phyloP scores from a whole-genome alignment of 2,329 filamentous ascomycete genomes.

The Teratosphaeria nubilosa region DNA sequence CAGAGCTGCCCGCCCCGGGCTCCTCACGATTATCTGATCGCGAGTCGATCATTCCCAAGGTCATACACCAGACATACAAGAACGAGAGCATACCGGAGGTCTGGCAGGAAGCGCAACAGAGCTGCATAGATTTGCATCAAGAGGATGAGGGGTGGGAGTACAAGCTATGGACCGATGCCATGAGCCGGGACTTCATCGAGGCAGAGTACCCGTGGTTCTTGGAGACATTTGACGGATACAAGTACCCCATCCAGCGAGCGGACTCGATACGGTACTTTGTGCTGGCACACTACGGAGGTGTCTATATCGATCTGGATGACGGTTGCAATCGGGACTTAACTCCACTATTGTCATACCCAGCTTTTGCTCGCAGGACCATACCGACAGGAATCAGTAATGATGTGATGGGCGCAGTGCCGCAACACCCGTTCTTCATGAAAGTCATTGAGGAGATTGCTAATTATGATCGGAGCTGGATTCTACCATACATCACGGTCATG shows the following conservation, averaged over 20 bases:
- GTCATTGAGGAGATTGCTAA: conserved; percentile 58
- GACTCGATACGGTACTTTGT: conserved; percentile 72
- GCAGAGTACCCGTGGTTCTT: conserved; percentile 62
- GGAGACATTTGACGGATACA: conserved; percentile 62
- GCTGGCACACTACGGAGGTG: conserved; percentile 64
- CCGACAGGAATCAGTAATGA: conserved; percentile 77
- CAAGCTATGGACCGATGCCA: conserved; percentile 71
- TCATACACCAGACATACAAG: conserved; percentile 68
- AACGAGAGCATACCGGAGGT: conserved; percentile 58
- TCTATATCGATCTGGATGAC: conserved; percentile 70
- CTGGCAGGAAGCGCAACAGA: conserved; percentile 56
- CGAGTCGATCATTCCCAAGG: conserved; percentile 60
- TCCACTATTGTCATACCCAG: conserved; percentile 54
- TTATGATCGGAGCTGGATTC: conserved; percentile 59
- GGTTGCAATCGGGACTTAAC: conserved; percentile 60
- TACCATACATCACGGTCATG: conserved; percentile 72
- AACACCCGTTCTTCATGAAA: conserved; percentile 64
- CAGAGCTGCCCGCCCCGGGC: conserved; percentile 56
- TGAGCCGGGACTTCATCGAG: conserved; percentile 60
- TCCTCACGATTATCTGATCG: conserved; percentile 46
- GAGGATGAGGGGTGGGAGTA: conserved; percentile 52
- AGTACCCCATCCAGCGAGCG: conserved; percentile 65
- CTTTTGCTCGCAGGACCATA: conserved; percentile 59
- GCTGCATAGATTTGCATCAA: conserved; percentile 55
- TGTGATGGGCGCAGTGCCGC: conserved; percentile 62